phyloP scores from a whole-genome alignment of 169 alveolate genomes.

The Eimeria necatrix region DNA sequence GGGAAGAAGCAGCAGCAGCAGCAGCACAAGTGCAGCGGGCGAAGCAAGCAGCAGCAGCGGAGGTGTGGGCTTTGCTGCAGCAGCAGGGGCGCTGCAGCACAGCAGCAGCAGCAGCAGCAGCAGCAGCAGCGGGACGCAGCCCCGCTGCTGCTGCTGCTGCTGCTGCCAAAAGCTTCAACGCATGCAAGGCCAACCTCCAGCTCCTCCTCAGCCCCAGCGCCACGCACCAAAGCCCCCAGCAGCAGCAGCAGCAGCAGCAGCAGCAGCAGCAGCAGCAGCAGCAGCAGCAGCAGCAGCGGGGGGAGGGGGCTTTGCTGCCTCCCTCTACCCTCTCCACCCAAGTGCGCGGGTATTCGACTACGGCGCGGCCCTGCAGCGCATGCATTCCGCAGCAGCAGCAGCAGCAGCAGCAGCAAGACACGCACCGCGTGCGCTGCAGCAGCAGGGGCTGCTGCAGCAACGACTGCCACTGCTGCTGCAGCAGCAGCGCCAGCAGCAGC shows the following conservation, averaged over 20 bases:
- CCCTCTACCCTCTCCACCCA: too few species aligned
- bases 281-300: background rate
- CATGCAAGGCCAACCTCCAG: background rate
- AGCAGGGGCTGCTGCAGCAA: background rate
- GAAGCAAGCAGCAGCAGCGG: background rate
- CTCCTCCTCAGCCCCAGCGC: background rate
- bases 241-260: background rate
- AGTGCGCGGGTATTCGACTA: too few species aligned
- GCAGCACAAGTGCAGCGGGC: background rate
- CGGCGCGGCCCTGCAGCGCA: background rate
- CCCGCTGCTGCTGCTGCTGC: conserved; percentile 30
- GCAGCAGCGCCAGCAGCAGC: background rate
- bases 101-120: background rate
- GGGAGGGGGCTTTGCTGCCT: too few species aligned
- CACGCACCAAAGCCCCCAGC: background rate
- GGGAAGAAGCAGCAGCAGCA: background rate
- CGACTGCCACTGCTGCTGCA: conserved; percentile 21
- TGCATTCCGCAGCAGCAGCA: too few species aligned
- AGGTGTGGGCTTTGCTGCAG: background rate
- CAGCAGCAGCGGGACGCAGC: background rate
- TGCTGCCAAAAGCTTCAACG: background rate
- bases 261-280: background rate
- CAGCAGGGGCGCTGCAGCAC: background rate
- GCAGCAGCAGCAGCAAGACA: too few species aligned
- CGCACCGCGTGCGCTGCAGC: background rate